A percentile compares a stretch with the other conserved stretches of the same genome.
Conservation (phyloP, 345 rosid genomes). For the Ceriops zippeliana region DNA sequence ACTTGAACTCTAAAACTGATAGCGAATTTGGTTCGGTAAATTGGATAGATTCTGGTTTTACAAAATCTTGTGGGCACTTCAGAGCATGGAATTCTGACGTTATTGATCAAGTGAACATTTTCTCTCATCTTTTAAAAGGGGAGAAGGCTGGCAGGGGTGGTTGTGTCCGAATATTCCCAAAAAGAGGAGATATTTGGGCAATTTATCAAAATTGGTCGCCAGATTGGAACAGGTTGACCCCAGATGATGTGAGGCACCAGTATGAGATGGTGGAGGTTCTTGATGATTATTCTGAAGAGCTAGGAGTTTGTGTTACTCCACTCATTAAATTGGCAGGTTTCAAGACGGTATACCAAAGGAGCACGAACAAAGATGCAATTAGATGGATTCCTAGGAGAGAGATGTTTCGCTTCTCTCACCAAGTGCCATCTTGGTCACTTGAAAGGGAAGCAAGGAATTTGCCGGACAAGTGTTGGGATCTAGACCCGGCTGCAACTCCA, state of each 20-base stretch:
- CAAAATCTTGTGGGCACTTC: slow-evolving; percentile 96
- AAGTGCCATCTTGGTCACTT: slow-evolving; percentile 87
- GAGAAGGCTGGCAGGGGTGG: slow-evolving; percentile 97
- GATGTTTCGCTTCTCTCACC: slow-evolving; percentile 90
- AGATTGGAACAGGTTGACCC: slow-evolving; percentile 78
- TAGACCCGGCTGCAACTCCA: slow-evolving; percentile 97
- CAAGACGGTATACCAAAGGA: slow-evolving; percentile 86
- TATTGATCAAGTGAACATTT: slow-evolving; percentile 86
- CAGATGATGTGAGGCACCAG: slow-evolving; percentile 74
- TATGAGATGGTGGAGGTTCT: slow-evolving; percentile 99
- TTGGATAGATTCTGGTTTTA: slow-evolving; percentile 81
- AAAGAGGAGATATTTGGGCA: slow-evolving; percentile 92
- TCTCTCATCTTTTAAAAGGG: slow-evolving; percentile 80
- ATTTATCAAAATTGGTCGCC: slow-evolving; percentile 86
- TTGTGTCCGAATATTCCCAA: slow-evolving; percentile 89
- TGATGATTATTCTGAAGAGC: slow-evolving; percentile 84
- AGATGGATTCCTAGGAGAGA: slow-evolving; percentile 91
- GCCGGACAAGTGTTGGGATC: slow-evolving; percentile 87
- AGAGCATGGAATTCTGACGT: slow-evolving; percentile 76
- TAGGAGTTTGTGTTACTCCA: slow-evolving; percentile 76
- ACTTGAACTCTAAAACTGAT: slow-evolving; percentile 92
- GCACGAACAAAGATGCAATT: slow-evolving; percentile 42
- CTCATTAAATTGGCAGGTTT: slow-evolving; percentile 70
- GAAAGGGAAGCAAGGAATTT: slow-evolving; percentile 52
- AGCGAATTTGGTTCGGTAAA: slow-evolving; percentile 77